phyloP scores from a whole-genome alignment of 768 basidiomycete species.

The Tricholoma terreum region DNA sequence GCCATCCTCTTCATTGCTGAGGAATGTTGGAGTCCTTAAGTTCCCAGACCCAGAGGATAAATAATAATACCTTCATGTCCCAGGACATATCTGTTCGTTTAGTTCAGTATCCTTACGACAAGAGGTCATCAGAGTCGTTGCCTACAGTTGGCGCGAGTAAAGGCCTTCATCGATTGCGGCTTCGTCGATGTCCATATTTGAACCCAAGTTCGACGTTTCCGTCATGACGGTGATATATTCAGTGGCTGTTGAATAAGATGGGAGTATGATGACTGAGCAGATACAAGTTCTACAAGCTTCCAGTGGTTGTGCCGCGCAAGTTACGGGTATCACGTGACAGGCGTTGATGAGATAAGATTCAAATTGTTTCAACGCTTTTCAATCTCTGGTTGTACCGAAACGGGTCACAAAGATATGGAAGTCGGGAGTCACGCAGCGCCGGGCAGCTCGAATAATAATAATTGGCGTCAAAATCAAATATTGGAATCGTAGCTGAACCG shows the following conservation, averaged over 20 bases:
- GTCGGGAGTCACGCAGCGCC: too few species aligned
- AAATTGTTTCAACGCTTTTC: too few species aligned
- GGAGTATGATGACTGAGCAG: slow-evolving; percentile 14
- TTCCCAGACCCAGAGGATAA: slow-evolving; percentile 5
- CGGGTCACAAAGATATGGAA: too few species aligned
- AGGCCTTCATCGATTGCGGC: slow-evolving; percentile 89
- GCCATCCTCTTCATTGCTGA: slow-evolving; percentile 99
- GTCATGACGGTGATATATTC: slow-evolving; percentile 29
- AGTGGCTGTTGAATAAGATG: slow-evolving; percentile 9
- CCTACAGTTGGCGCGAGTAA: slow-evolving; percentile 91
- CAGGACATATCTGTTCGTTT: slow-evolving; percentile 73
- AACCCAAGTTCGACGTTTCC: slow-evolving; percentile 34
- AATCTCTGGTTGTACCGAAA: too few species aligned
- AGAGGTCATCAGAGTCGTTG: slow-evolving; percentile 10
- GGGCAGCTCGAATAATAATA: too few species aligned
- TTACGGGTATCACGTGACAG: too few species aligned
- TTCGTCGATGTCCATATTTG: slow-evolving; percentile 83
- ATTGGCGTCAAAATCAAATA: too few species aligned
- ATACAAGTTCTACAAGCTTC: background rate
- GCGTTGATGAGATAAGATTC: too few species aligned
- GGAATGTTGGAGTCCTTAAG: background rate
- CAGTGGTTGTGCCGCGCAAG: too few species aligned
- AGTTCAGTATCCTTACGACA: slow-evolving; percentile 15
- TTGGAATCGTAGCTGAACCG: too few species aligned
- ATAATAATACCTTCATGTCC: slow-evolving; percentile 81